Percentiles rank a stretch among this genome's conserved stretches.
Conservation (phyloP, 306 rosid genomes). For the Prinsepia uniflora region DNA sequence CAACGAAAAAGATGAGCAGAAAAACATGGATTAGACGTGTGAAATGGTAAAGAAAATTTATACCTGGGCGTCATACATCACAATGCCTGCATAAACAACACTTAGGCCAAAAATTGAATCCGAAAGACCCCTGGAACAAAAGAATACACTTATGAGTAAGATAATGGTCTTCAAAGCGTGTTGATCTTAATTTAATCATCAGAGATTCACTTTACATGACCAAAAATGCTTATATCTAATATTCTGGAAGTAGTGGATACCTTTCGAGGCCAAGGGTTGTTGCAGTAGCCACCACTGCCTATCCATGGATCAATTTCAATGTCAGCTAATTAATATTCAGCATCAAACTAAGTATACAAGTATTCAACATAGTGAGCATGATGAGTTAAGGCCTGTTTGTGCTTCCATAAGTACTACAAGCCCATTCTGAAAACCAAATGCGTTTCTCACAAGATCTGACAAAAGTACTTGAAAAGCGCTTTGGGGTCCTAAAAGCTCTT, state of each 20-base stretch:
- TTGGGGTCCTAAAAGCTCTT: too few species aligned
- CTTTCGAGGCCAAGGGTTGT: slow-evolving; percentile 77
- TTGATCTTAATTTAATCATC: neutral
- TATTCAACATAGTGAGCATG: too few species aligned
- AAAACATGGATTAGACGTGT: neutral
- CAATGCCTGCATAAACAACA: slow-evolving; percentile 81
- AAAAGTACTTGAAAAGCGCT: neutral
- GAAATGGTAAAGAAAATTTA: neutral
- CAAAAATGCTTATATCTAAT: neutral
- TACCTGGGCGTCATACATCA: slow-evolving; percentile 99
- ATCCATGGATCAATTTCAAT: slow-evolving; percentile 26
- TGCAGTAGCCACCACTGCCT: slow-evolving; percentile 87
- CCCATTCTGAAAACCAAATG: neutral
- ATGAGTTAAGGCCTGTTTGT: neutral
- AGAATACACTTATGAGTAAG: slow-evolving; percentile 2
- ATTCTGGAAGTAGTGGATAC: slow-evolving; percentile 32
- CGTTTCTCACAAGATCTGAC: neutral
- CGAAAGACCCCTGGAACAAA: slow-evolving; percentile 63
- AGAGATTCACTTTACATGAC: neutral
- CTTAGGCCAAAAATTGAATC: slow-evolving; percentile 83
- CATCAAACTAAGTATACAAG: neutral
- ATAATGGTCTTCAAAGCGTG: neutral
- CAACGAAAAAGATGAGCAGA: neutral
- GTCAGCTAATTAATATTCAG: slow-evolving; percentile 29
- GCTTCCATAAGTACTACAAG: neutral